Conservation (phyloP, 2,329 filamentous ascomycete species). For the Fusarium guadeloupense region DNA sequence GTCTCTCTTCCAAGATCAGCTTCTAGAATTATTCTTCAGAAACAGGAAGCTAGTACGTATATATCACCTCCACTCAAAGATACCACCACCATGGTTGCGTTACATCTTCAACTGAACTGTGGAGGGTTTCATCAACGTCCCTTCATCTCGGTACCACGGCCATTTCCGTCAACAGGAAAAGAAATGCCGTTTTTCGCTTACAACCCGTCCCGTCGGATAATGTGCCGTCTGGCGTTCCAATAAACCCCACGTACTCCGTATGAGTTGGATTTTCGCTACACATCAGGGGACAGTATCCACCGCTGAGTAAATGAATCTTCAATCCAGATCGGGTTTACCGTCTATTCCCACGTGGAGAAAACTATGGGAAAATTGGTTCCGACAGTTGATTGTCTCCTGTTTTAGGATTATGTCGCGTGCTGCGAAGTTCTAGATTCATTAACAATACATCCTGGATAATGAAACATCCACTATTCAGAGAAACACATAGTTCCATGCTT, state of each 20-base stretch:
- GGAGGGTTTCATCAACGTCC: slow-evolving; percentile 4
- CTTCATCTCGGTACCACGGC: slow-evolving; percentile 21
- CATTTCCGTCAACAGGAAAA: neutral
- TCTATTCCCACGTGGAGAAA: too few species aligned
- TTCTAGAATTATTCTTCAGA: slow-evolving; percentile 20
- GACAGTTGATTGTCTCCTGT: too few species aligned
- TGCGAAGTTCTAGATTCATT: too few species aligned
- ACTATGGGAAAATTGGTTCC: too few species aligned
- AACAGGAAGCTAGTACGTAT: neutral
- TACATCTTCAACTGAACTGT: neutral
- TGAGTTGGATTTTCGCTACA: neutral
- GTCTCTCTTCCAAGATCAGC: neutral
- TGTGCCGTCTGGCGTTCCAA: neutral
- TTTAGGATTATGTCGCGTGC: too few species aligned
- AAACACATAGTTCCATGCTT: too few species aligned
- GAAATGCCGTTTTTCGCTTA: neutral
- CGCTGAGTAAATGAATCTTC: neutral
- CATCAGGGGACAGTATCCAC: neutral
- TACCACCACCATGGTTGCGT: neutral
- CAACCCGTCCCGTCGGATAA: neutral
- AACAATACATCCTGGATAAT: too few species aligned
- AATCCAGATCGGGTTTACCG: neutral
- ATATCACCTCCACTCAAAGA: neutral
- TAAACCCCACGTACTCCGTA: too few species aligned
- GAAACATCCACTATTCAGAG: too few species aligned